Base-by-base conservation (phyloP, 768 basidiomycete species). In the Boletellus ananas region DNA sequence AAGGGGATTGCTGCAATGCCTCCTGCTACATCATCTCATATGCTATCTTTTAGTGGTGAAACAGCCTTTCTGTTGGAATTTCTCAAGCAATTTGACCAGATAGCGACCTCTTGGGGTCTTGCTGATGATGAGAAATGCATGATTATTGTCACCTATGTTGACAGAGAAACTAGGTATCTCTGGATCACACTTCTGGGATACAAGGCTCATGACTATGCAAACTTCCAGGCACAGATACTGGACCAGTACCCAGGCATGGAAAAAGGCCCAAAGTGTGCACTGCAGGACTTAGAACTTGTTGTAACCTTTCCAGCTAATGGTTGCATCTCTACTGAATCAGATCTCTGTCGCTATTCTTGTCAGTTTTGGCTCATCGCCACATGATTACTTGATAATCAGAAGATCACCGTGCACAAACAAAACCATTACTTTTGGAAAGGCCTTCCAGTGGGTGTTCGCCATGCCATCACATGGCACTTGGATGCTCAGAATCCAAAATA, bases 111-210 rank as follows among this genome's bases (percentile, higher is more conserved):
- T 0, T 43, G 40, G 11, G 9, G 21, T 9, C 33, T 52, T n/a
- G 14, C 40, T 2, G 38, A 43, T 8, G 33, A 18, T 7, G 46
- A 52, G 0, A 52, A 52, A 20, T 52, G 40, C 34, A 52, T 43
- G 11, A 6, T 21, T 1, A 34, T 51, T 14, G 12, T 51, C 1
- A 21, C 13, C 10, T 51, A 51, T 10, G 35, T 51, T 4, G 37
- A 51, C 44, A 16, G 25, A 20, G 9, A 14, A 16, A 51, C 35
- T 1, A 51, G 45, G 37, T 37, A 17, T 4, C 48, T 48, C 34
- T 52, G 51, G 34, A 23, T 52, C 16, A 36, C 33, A 2, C 51
- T 52, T 6, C 3, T 17, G 1, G 40, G 41, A 3, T 48, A 47
- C 16, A 21, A 47, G 20, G 42, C 31, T 16, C 41, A 33, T 3